Percentiles rank a stretch among this genome's conserved stretches.
phyloP scores from a whole-genome alignment of 345 rosid species.

The Erodium maritimum region DNA sequence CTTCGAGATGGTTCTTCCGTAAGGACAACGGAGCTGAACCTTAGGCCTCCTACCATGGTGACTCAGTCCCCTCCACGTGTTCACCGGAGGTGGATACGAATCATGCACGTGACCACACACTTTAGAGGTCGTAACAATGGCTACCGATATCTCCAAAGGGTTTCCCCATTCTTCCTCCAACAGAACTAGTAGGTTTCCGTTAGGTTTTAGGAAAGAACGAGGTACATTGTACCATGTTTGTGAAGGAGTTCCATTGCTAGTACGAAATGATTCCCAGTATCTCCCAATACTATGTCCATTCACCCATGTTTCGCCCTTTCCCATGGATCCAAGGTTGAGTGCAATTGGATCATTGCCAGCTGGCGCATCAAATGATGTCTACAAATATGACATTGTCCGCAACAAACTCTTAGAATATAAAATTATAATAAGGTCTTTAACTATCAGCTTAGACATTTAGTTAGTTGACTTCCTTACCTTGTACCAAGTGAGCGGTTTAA shows the following conservation, averaged over 20 bases:
- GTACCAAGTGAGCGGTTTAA: conserved; percentile 56
- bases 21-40: conserved; percentile 26
- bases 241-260: conserved; percentile 43
- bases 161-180: conserved; percentile 45
- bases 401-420: too few relatives aligned
- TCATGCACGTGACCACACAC: conserved; percentile 24
- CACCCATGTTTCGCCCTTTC: conserved; percentile 82
- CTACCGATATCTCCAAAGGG: conserved; percentile 37
- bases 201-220: conserved; percentile 36
- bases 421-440: too few relatives aligned
- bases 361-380: conserved; percentile 58
- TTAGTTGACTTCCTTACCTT: too few relatives aligned
- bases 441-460: too few relatives aligned
- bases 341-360: conserved; percentile 45
- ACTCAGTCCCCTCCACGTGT: conserved; percentile 9
- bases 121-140: conserved; percentile 23
- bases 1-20: conserved; percentile 23
- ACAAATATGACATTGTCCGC: conserved; percentile 1
- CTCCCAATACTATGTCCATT: conserved; percentile 75
- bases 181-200: conserved; percentile 32
- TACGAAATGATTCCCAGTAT: conserved; percentile 57
- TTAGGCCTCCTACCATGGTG: conserved; percentile 14
- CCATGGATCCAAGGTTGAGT: conserved; percentile 57
- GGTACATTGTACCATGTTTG: conserved; percentile 64
- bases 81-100: conserved; percentile 18